Base-by-base conservation (phyloP, 148 eudicot species). In the Agrostemma githago region DNA sequence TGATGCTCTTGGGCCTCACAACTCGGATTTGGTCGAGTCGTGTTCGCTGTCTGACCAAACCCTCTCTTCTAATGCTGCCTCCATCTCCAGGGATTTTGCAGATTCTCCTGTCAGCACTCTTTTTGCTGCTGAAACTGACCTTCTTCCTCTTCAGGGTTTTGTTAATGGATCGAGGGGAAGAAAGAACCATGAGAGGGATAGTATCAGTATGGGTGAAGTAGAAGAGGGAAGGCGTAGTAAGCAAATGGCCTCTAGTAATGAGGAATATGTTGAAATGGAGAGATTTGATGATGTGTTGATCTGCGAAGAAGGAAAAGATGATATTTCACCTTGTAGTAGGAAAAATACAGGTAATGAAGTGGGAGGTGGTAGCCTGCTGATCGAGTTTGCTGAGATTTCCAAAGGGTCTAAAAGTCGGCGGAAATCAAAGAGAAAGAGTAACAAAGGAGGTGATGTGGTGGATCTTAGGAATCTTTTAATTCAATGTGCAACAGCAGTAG, bases 1-100 rank as follows among this genome's bases (percentile, higher is more conserved):
- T 80, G 88, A 87, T 78, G 85, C 71, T 63, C 82, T 87, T 61
- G 85, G 83, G 21, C 43, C 63, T 56, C 72, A 78, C 57, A 81
- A 42, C 74, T 74, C 75, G 16, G 77, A 62, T 12, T 40, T 72
- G 53, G 43, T 79, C 44, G 73, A 82, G 48, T 76, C 82, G 72
- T 76, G 42, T 43, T 69, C 65, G 77, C 38, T 62, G 68, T 61
- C 62, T 56, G 69, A 78, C 8, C 75, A 77, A 12, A 70, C 62
- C 62, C 78, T 37, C 20, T 67, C 58, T 59, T 67, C 58, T 59
- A 76, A 72, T 12, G 60, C 72, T n/a, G 46, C 42, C 42, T 71
- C 83, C 53, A 70, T 26, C 34, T 16, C 46, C 58, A 75, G 54
- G 16, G 82, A 76, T 68, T 54, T 70, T 14, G 70, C 76, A 40